Percentiles rank a stretch among this genome's conserved stretches.
Conservation (phyloP, 1,284 basidiomycete genomes). For the Melampsora larici-populina region DNA sequence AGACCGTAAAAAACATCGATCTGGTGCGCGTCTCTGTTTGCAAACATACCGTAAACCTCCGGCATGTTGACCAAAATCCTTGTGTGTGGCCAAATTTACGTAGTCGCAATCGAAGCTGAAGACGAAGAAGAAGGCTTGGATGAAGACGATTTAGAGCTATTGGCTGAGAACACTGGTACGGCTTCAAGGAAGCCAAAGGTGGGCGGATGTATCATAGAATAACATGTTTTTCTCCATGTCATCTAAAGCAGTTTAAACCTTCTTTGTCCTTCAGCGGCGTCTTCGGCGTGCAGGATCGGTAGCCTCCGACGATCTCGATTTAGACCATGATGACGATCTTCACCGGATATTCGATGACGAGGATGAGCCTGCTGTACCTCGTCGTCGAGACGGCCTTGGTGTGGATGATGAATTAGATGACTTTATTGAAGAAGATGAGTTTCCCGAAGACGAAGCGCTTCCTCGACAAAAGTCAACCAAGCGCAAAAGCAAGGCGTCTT, state of each 20-base stretch:
- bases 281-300: slow-evolving; percentile 59
- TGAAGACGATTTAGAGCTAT: slow-evolving; percentile 89
- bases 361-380: slow-evolving; percentile 21
- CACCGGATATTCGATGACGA: slow-evolving; percentile 44
- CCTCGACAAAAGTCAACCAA: slow-evolving; percentile 33
- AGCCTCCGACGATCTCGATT: slow-evolving; percentile 67
- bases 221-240: neutral
- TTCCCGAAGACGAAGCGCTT: slow-evolving; percentile 35
- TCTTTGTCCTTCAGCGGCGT: slow-evolving; percentile 50
- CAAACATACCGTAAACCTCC: neutral
- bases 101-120: slow-evolving; percentile 34
- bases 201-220: neutral
- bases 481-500: slow-evolving; percentile 44
- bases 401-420: slow-evolving; percentile 41
- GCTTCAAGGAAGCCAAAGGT: slow-evolving; percentile 49
- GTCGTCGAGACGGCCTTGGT: slow-evolving; percentile 24
- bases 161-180: slow-evolving; percentile 90
- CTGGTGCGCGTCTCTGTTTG: slow-evolving; percentile 15
- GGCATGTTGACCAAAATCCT: neutral
- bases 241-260: slow-evolving; percentile 57
- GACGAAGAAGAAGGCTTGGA: slow-evolving; percentile 71
- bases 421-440: slow-evolving; percentile 44
- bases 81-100: neutral
- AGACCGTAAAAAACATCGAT: slow-evolving; percentile 42
- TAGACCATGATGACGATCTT: slow-evolving; percentile 46